Conservation (phyloP, 768 basidiomycete species). For the Trichaptum fuscoviolaceum region DNA sequence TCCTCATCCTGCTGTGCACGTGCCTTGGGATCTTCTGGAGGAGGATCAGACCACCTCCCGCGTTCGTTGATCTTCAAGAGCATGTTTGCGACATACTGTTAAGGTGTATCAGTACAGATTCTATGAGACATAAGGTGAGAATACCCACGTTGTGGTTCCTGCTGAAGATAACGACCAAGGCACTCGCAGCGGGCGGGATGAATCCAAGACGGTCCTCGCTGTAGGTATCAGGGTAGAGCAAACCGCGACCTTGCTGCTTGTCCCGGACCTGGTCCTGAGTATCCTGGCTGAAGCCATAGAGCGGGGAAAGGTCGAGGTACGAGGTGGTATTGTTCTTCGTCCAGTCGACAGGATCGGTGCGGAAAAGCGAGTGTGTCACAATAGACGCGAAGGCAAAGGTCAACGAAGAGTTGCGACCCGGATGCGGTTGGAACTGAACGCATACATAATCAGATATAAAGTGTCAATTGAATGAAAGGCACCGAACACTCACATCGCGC, state of each 20-base stretch:
- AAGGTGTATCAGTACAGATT: too few relatives aligned
- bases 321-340: conserved; percentile 48
- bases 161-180: conserved; percentile 49
- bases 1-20: conserved; percentile 42
- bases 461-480: conserved; percentile 7
- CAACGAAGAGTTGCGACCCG: conserved; percentile 27
- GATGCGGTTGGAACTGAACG: conserved; percentile 21
- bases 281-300: conserved; percentile 46
- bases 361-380: conserved; percentile 32
- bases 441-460: neutral
- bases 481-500: conserved; percentile 17
- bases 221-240: conserved; percentile 49
- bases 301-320: conserved; percentile 51
- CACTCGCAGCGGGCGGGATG: conserved; percentile 48
- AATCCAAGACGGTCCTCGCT: conserved; percentile 47
- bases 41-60: conserved; percentile 39
- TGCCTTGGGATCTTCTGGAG: conserved; percentile 17
- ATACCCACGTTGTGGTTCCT: conserved; percentile 57
- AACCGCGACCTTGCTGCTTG: conserved; percentile 42
- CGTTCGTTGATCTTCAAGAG: conserved; percentile 53
- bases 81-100: conserved; percentile 48
- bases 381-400: conserved; percentile 24
- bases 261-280: conserved; percentile 40
- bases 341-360: conserved; percentile 37
- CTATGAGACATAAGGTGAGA: too few relatives aligned